Evolutionary conservation across 805 yeast genomes (phyloP), one percentile per base, ranked within the genome.

Genomic region (Metschnikowia amazonensis): DNA sequence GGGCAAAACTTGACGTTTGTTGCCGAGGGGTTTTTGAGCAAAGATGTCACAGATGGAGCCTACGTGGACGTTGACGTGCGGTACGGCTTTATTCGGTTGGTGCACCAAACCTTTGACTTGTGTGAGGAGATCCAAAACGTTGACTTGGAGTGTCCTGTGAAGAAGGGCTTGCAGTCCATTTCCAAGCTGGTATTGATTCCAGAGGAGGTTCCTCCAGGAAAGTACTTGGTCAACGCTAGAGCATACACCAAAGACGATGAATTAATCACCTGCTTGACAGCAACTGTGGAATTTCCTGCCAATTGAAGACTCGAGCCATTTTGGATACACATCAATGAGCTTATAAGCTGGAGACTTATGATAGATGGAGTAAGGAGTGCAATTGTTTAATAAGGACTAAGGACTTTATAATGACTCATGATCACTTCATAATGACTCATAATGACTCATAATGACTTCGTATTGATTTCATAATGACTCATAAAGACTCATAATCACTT

Each of bases 11-110:
- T 94, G 60, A 85, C 95, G 6, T 80, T 94, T 46, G 61, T 75
- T 17, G 99, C 97, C 2, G 63, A 71, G 4, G 99, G 97, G 3
- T 62, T 62, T 30, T 67, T 92, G 42, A 49, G 69, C 18, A 62
- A 74, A 42, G 72, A 71, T 7, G 70, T 94, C 30, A 79, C 64
- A 24, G 92, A 88, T 16, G 99, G 99, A 28, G 87, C 98, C 0
- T 94, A 90, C 59, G 95, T 94, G 42, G 97, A 90, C 55, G 92
- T 94, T 24, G 95, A 89, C 55, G 98, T 94, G 17, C 78, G 86
- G 53, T 85, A 89, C 59, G 99, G 98, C 5, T 90, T 86, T 69
- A 90, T 94, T 66, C 86, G 86, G 56, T 75, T 94, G 47, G 69
- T 94, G 43, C 84, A 88, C 57, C 92, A 89, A 63, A 87, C 95